Evolutionary conservation across 2,329 filamentous ascomycete genomes (phyloP).

Genomic region (Exophiala mesophila): DNA sequence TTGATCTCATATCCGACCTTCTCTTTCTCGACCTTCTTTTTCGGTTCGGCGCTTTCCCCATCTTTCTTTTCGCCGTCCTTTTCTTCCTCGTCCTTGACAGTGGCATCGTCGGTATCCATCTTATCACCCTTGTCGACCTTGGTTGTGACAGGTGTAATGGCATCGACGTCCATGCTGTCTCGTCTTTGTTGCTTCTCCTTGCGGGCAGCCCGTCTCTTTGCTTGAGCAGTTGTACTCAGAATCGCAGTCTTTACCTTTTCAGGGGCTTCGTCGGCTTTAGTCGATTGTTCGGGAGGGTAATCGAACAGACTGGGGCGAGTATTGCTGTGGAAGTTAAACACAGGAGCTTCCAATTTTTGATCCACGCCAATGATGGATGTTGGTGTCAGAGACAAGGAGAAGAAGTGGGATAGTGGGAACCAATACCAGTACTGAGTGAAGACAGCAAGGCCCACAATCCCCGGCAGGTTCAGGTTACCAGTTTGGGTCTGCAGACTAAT

Average conservation of each 20-base stretch:
- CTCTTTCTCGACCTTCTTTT: conserved; percentile 69
- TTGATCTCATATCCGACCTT: conserved; percentile 94
- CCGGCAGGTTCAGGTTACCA: conserved; percentile 97
- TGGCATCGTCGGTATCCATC: conserved; percentile 65
- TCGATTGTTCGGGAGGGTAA: conserved; percentile 93
- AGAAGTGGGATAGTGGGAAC: conserved; percentile 98
- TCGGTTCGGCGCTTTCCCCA: neutral
- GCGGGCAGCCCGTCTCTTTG: conserved; percentile 87
- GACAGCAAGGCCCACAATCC: conserved; percentile 94
- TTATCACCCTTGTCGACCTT: conserved; percentile 59
- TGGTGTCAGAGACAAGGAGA: conserved; percentile 92
- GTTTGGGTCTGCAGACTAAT: conserved; percentile 97
- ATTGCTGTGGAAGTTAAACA: conserved; percentile 93
- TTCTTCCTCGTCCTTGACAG: conserved; percentile 60
- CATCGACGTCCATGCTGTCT: conserved; percentile 94
- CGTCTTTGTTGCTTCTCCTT: conserved; percentile 85
- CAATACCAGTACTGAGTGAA: conserved; percentile 99
- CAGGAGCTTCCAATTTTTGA: conserved; percentile 85
- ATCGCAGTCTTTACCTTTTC: conserved; percentile 94
- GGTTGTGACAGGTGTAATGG: conserved; percentile 63
- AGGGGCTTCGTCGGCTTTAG: conserved; percentile 88
- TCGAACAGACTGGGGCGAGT: conserved; percentile 94
- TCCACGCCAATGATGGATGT: conserved; percentile 94
- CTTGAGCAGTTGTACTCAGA: conserved; percentile 92
- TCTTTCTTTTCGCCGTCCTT: conserved; percentile 11